Percentiles rank a stretch among this genome's conserved stretches.
Conservation (phyloP, 805 yeast genomes). For the Saitoella complicata region DNA sequence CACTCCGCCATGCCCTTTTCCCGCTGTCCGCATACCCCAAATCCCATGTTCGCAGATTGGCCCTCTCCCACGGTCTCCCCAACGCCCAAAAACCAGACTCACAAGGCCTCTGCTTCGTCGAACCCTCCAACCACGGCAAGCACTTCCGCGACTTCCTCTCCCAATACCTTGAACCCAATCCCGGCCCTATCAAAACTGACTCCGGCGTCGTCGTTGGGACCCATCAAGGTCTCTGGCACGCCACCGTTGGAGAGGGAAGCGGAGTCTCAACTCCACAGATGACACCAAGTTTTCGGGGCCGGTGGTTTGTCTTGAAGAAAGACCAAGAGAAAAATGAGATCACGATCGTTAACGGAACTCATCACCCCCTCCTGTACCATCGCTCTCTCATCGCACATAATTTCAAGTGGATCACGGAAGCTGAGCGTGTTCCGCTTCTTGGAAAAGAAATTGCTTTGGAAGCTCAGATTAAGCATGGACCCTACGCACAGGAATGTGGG, state of each 20-base stretch:
- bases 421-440: constrained; percentile 4
- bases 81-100: constrained; percentile 80
- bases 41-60: constrained; percentile 56
- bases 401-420: constrained; percentile 24
- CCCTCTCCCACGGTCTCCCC: constrained; percentile 34
- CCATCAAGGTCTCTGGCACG: constrained; percentile 83
- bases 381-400: constrained; percentile 17
- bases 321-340: constrained; percentile 47
- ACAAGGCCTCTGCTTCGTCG: constrained; percentile 86
- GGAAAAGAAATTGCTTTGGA: constrained; percentile 5
- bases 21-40: constrained; percentile 73
- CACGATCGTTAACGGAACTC: constrained; percentile 57
- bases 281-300: constrained; percentile 49
- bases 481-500: constrained; percentile 67
- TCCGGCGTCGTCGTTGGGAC: constrained; percentile 63
- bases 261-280: constrained; percentile 82
- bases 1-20: constrained; percentile 38
- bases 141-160: constrained; percentile 55
- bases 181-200: constrained; percentile 67
- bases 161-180: constrained; percentile 55
- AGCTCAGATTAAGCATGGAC: constrained; percentile 21
- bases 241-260: constrained; percentile 82
- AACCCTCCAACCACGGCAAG: constrained; percentile 26
- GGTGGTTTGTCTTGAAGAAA: constrained; percentile 78
- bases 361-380: constrained; percentile 40